Evolutionary conservation across 108 stramenopile species (phyloP).

Genomic region (Aurantiochytrium sp.): DNA sequence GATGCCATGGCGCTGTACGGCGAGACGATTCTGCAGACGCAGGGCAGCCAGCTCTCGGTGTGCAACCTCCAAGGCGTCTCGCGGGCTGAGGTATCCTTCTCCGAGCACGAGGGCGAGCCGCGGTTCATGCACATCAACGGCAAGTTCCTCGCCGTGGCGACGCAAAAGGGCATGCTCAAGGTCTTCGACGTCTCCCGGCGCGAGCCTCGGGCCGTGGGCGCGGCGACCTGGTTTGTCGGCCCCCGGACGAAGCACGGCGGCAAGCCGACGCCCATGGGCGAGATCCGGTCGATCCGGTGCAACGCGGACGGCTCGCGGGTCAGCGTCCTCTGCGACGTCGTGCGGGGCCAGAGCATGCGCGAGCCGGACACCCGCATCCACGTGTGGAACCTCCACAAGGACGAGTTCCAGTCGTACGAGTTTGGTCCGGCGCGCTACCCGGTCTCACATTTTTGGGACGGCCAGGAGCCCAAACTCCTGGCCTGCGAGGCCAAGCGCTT

Average conservation of each 20-base stretch:
- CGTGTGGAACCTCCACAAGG: constrained; percentile 52
- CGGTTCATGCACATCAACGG: constrained; percentile 49
- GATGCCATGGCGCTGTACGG: constrained; percentile 41
- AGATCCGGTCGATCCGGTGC: constrained; percentile 46
- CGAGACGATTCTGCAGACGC: constrained; percentile 48
- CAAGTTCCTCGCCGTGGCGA: constrained; percentile 55
- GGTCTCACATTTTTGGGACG: constrained; percentile 58
- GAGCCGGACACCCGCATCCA: constrained; percentile 53
- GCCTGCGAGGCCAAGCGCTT: constrained; percentile 36
- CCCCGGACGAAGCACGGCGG: too few species aligned
- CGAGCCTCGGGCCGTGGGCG: constrained; percentile 45
- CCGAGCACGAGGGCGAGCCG: constrained; percentile 52
- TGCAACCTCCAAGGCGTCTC: constrained; percentile 46
- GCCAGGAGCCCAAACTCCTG: constrained; percentile 46
- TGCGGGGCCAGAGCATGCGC: constrained; percentile 41
- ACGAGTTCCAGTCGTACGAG: constrained; percentile 42
- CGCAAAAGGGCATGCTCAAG: constrained; percentile 50
- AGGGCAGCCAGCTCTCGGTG: constrained; percentile 36
- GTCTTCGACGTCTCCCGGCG: constrained; percentile 43
- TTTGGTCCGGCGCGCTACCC: constrained; percentile 36
- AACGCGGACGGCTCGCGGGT: constrained; percentile 59
- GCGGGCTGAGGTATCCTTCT: constrained; percentile 41
- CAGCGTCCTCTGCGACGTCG: constrained; percentile 47
- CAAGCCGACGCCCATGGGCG: constrained; percentile 26
- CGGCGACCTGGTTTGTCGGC: constrained; percentile 38